These are phyloP conservation scores for Metschnikowia similis DNA, from an alignment of 805 yeast genomes.

Conservation along the genomic window DNA sequence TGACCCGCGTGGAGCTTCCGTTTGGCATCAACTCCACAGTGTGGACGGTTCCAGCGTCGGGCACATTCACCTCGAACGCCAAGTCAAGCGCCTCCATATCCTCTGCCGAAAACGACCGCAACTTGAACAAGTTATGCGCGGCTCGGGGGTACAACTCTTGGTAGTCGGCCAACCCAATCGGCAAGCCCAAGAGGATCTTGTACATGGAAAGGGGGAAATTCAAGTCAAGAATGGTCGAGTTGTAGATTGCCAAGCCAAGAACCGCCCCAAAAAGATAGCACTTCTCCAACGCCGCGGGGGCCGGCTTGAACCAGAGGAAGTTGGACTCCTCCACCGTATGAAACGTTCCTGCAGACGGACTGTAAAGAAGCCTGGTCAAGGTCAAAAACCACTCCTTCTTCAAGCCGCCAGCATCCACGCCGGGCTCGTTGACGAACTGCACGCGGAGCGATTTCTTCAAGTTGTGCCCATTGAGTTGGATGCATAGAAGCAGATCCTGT, in stretches of 20 bases:
- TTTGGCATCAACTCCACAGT: conserved; percentile 51
- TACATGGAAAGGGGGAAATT: conserved; percentile 73
- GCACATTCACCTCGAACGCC: conserved; percentile 58
- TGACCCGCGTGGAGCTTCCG: conserved; percentile 58
- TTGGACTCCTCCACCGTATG: conserved; percentile 63
- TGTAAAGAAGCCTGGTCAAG: conserved; percentile 65
- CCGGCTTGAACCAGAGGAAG: conserved; percentile 68
- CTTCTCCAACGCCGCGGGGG: conserved; percentile 45
- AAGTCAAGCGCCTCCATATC: conserved; percentile 44
- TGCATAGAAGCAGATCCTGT: conserved; percentile 67
- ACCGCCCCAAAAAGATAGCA: conserved; percentile 81
- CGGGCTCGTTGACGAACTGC: conserved; percentile 84
- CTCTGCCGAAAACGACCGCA: conserved; percentile 23
- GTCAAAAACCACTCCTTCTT: conserved; percentile 90
- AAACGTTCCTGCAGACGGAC: conserved; percentile 65
- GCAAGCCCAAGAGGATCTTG: conserved; percentile 61
- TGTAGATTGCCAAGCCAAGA: conserved; percentile 85
- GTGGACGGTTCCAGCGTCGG: conserved; percentile 43
- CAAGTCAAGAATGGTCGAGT: conserved; percentile 80
- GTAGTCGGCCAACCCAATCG: conserved; percentile 60
- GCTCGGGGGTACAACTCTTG: conserved; percentile 65
- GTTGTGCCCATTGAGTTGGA: conserved; percentile 52
- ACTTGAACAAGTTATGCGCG: conserved; percentile 33
- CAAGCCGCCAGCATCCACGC: conserved; percentile 93
- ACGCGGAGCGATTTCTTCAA: conserved; percentile 72